Evolutionary conservation across 371 early-diverging fungal species (phyloP), one percentile per base, ranked within the genome.

Genomic region (Catenaria anguillulae): DNA sequence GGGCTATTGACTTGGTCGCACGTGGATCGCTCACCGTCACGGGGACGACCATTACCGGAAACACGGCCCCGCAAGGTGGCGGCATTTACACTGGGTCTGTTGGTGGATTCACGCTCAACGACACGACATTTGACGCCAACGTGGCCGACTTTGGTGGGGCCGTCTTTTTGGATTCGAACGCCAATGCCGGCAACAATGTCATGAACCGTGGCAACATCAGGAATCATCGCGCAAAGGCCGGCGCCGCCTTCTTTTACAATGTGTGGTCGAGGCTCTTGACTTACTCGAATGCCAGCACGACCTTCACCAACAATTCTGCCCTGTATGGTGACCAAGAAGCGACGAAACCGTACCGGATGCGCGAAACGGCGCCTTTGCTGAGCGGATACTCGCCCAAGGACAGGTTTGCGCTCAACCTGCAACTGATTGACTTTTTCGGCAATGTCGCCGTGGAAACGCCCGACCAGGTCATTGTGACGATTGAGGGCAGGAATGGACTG

Each of bases 201-300:
- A 31, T 58, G 2, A 31, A 17, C 12, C 15, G 36, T 31, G 31
- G 26, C 19, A 13, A 24, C 26, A 21, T 58, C 13, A 35, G 15
- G 24, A 24, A n/a, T 24, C 31, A 58, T 21, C 15, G 13, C 13
- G 58, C 58, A 4, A 8, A 15, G 29, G 58, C 36, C 26, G 58
- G 58, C 13, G 58, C 58, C 42, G 58, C 42, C 0, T 58, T 58
- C 17, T 58, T 34, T 36, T 58, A 58, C 31, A 58, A 58, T 35
- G 40, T 24, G 35, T 58, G 58, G 40, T 10, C 13, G 2, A 24
- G 26, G 24, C 58, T 58, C 17, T 13, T 58, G 24, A 24, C n/a
- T 19, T n/a, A 13, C 15, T 6, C 29, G 33, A 31, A 23, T 4
- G n/a, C 12, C 40, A 31, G 33, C 36, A 15, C 21, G 26, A 50